A percentile compares a stretch with the other conserved stretches of the same genome.
These are phyloP conservation scores for Actinomortierella wolfii DNA, from an alignment of 371 early-diverging fungal species.

Conservation along the genomic window DNA sequence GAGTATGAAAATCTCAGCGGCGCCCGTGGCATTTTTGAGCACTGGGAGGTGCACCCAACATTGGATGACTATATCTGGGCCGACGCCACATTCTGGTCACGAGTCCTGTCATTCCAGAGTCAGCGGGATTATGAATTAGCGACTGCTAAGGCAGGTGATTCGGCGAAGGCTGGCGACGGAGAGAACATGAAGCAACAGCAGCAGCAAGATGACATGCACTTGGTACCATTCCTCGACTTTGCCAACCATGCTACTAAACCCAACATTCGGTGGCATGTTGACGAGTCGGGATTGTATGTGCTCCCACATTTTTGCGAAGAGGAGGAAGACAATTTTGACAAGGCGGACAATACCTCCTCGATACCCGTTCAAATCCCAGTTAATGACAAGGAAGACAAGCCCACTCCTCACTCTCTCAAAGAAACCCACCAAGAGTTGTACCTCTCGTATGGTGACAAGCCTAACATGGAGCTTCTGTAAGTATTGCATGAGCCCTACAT, in stretches of 20 bases:
- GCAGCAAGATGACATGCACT: constrained; percentile 39
- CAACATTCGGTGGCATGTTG: constrained; percentile 57
- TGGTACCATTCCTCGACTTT: constrained; percentile 65
- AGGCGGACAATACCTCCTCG: too few species aligned
- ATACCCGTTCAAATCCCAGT: too few species aligned
- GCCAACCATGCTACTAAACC: constrained; percentile 56
- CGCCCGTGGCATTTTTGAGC: constrained; percentile 14
- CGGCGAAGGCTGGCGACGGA: not conserved
- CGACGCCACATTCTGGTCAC: constrained; percentile 56
- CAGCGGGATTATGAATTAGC: constrained; percentile 7
- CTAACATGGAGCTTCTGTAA: constrained; percentile 67
- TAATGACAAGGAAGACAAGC: too few species aligned
- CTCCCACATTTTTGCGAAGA: not conserved
- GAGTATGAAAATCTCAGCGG: constrained; percentile 39
- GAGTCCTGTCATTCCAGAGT: constrained; percentile 50
- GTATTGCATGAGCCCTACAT: not conserved
- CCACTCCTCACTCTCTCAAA: too few species aligned
- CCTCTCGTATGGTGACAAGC: constrained; percentile 63
- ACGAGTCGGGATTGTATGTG: constrained; percentile 6
- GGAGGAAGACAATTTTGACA: too few species aligned
- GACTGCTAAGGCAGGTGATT: constrained; percentile 1
- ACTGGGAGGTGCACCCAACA: constrained; percentile 43
- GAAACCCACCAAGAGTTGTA: constrained; percentile 34
- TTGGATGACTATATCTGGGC: constrained; percentile 57
- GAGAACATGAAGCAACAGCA: too few species aligned